These are phyloP conservation scores for Vicia villosa DNA, from an alignment of 306 rosid genomes.

Conservation along the genomic window DNA sequence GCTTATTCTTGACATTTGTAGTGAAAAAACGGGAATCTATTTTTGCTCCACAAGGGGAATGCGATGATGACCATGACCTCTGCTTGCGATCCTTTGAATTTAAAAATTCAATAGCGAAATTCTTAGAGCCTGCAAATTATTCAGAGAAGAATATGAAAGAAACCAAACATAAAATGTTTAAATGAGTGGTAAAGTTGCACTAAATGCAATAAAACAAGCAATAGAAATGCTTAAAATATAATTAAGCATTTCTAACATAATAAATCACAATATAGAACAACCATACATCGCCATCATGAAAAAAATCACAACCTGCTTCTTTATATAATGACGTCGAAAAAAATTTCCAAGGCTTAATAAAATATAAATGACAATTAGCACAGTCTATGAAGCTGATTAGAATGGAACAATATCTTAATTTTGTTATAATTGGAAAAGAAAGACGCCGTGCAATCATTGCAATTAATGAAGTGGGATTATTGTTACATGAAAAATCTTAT, in stretches of 20 bases:
- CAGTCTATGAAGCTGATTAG: not conserved
- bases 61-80: constrained; percentile 28
- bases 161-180: constrained; percentile 5
- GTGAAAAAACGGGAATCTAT: constrained; percentile 19
- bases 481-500: no score
- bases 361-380: not conserved
- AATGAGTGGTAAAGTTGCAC: no score
- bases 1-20: constrained; percentile 8
- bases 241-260: no score
- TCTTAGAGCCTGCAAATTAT: constrained; percentile 34
- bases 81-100: constrained; percentile 25
- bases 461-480: not conserved
- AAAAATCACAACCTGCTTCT: not conserved
- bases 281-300: no score
- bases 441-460: not conserved
- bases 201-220: not conserved
- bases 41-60: no score
- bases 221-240: no score
- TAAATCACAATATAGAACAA: no score
- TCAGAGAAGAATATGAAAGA: constrained; percentile 4
- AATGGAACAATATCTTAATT: not conserved
- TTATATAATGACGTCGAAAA: not conserved
- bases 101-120: constrained; percentile 2
- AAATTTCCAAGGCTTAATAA: no score
- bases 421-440: not conserved